phyloP scores from a whole-genome alignment of 768 basidiomycete species.

The Boletus fagicola region DNA sequence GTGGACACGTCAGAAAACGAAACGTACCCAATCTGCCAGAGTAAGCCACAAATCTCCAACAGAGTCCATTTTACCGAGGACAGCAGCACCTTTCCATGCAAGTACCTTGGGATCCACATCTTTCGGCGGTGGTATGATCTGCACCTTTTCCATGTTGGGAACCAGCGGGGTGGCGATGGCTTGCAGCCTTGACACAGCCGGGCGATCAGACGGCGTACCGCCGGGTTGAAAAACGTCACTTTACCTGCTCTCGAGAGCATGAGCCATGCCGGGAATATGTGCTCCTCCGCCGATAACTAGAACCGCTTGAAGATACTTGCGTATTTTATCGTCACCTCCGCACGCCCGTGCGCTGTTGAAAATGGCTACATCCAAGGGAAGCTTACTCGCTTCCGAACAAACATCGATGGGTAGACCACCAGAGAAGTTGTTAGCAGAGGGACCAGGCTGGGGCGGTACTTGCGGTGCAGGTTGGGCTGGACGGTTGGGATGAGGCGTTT shows the following conservation, averaged over 20 bases:
- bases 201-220: constrained; percentile 5
- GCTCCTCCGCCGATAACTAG: constrained; percentile 86
- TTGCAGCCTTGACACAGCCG: constrained; percentile 46
- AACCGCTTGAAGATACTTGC: constrained; percentile 85
- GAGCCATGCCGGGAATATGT: constrained; percentile 75
- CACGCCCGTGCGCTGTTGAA: constrained; percentile 89
- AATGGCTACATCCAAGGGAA: constrained; percentile 90
- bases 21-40: constrained; percentile 78
- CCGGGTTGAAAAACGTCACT: background rate
- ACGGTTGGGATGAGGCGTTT: constrained; percentile 28
- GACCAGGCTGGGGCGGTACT: constrained; percentile 14
- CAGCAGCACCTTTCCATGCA: constrained; percentile 93
- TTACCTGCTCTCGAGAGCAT: constrained; percentile 86
- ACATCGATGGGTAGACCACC: constrained; percentile 68
- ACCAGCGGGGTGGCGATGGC: constrained; percentile 83
- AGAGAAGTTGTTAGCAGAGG: constrained; percentile 35
- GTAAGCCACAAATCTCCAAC: constrained; percentile 89
- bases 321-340: constrained; percentile 84
- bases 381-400: constrained; percentile 79
- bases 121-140: constrained; percentile 92
- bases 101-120: constrained; percentile 88
- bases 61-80: constrained; percentile 89
- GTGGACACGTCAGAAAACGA: constrained; percentile 2
- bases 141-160: constrained; percentile 81
- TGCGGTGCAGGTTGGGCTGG: constrained; percentile 24